Evolutionary conservation across 805 yeast genomes (phyloP), one percentile per base, ranked within the genome.

Genomic region (Maudiozyma pseudohumilis): DNA sequence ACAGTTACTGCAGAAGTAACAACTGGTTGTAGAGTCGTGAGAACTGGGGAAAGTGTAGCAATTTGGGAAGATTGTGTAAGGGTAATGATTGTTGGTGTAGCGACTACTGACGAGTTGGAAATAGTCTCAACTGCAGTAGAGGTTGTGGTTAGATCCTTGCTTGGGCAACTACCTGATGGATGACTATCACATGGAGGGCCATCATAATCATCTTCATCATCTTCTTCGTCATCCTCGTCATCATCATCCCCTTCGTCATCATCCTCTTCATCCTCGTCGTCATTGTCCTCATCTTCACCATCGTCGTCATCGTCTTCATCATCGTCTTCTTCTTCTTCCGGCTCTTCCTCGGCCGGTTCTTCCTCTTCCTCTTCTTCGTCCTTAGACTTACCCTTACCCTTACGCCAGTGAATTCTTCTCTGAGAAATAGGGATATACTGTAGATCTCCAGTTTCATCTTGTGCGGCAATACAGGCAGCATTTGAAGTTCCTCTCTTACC

Each of bases 221-320:
- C 11, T 28, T 28, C 18, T 28, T 16, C 18, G 17, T 17, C 19
- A 15, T 33, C 28, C 18, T 33, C 10, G 29, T 30, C 11, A 25
- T 38, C 36, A n/a, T 35, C 17, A 22, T 31, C n/a, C 3, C 34
- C 29, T 4, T 40, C 31, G 12, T 40, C 31, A 19, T 35, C 29
- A 12, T 28, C 10, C 10, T 33, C 6, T 8, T 35, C 31, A 19
- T 35, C 29, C 9, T 28, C 10, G 10, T 33, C 6, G 6, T 35
- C 32, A 19, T 38, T 9, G 31, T 39, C 27, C 11, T 41, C 20
- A 2, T 43, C 40, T 3, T 36, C 16, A 11, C 23, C 12, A 3
- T 38, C 22, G 20, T 33, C 37, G 4, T 25, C 35, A 5, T 35
- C 7, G n/a, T 35, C n/a, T 11, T 21, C 29, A 5, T 29, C 20